Conservation (phyloP, 1,284 basidiomycete genomes). For the Xanthoconium separans region DNA sequence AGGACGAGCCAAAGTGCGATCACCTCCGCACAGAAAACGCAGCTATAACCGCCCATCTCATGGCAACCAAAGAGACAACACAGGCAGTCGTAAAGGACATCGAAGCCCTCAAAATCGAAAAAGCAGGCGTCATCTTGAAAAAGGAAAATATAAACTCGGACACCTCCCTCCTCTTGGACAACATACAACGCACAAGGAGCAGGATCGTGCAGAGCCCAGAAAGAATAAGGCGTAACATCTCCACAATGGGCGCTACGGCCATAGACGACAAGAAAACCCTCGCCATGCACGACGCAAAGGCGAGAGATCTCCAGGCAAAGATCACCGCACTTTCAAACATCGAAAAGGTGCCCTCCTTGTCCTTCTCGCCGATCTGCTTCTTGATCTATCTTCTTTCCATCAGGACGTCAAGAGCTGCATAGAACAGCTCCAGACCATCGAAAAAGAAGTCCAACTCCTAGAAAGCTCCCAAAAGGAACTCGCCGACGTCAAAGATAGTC, state of each 20-base stretch:
- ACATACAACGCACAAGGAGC: conserved; percentile 58
- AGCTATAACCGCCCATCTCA: conserved; percentile 59
- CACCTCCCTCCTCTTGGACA: conserved; percentile 54
- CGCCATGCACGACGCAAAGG: conserved; percentile 63
- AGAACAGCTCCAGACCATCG: conserved; percentile 69
- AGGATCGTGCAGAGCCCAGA: conserved; percentile 88
- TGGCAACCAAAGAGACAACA: conserved; percentile 67
- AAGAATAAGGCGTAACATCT: conserved; percentile 76
- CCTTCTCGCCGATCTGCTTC: background rate
- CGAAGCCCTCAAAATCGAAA: conserved; percentile 69
- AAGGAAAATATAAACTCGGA: conserved; percentile 66
- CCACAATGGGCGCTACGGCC: conserved; percentile 62
- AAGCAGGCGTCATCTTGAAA: conserved; percentile 52
- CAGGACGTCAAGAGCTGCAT: conserved; percentile 68
- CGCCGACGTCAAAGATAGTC: conserved; percentile 58
- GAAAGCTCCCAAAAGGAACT: conserved; percentile 64
- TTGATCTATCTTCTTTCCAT: background rate
- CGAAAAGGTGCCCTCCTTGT: conserved; percentile 54
- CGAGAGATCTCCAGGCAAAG: conserved; percentile 74
- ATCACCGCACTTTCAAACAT: conserved; percentile 68
- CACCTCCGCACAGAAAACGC: conserved; percentile 61
- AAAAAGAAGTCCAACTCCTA: conserved; percentile 64
- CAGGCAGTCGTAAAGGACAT: conserved; percentile 54
- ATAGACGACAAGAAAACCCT: conserved; percentile 63
- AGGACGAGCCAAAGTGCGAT: conserved; percentile 71